phyloP scores from a whole-genome alignment of 1,139 yeast species.

The Komagataea norvegica region DNA sequence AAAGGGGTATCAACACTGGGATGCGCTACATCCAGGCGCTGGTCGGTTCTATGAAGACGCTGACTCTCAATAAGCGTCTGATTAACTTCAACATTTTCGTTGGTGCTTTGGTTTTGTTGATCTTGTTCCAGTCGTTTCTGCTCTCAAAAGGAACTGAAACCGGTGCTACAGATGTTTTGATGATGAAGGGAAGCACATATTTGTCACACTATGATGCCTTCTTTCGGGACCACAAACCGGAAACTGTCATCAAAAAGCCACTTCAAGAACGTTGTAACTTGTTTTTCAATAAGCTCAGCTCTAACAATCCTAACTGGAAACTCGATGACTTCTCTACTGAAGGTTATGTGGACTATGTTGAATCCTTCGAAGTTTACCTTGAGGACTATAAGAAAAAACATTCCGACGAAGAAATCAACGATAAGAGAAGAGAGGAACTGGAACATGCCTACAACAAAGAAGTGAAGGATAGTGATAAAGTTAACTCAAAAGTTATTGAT shows the following conservation, averaged over 20 bases:
- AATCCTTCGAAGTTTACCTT: slow-evolving; percentile 32
- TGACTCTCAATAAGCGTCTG: slow-evolving; percentile 17
- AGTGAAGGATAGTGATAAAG: slow-evolving; percentile 22
- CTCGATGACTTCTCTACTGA: slow-evolving; percentile 19
- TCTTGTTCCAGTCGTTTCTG: slow-evolving; percentile 12
- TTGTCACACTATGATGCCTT: slow-evolving; percentile 16
- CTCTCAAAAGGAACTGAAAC: not conserved
- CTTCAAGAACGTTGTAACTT: slow-evolving; percentile 18
- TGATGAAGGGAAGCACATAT: slow-evolving; percentile 15
- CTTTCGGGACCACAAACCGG: slow-evolving; percentile 3
- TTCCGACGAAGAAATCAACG: slow-evolving; percentile 11
- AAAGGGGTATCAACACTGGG: slow-evolving; percentile 7
- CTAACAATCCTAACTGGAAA: slow-evolving; percentile 19
- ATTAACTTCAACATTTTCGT: slow-evolving; percentile 17
- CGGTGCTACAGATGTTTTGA: too few species aligned
- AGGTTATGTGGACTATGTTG: slow-evolving; percentile 23
- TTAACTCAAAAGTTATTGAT: slow-evolving; percentile 36
- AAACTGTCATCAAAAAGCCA: slow-evolving; percentile 9
- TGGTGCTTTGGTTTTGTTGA: slow-evolving; percentile 10
- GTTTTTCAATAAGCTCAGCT: slow-evolving; percentile 16
- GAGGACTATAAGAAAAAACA: slow-evolving; percentile 28
- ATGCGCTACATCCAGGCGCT: slow-evolving; percentile 11
- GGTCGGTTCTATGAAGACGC: not conserved
- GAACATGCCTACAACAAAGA: slow-evolving; percentile 18
- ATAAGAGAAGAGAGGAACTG: slow-evolving; percentile 11